A percentile compares a stretch with the other conserved stretches of the same genome.
These are phyloP conservation scores for Hortiboletus flavorubellus DNA, from an alignment of 768 basidiomycete genomes.

Conservation along the genomic window DNA sequence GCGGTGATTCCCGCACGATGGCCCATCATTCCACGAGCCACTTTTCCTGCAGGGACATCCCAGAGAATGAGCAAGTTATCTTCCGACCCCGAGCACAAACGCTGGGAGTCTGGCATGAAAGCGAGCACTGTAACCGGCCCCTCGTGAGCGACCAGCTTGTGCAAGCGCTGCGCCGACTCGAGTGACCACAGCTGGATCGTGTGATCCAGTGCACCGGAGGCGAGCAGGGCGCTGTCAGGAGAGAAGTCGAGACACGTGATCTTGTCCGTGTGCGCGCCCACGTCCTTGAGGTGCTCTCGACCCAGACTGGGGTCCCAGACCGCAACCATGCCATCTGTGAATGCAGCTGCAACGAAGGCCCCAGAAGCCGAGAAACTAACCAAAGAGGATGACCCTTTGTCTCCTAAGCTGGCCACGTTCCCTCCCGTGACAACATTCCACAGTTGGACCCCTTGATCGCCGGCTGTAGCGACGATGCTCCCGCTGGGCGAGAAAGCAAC, in stretches of 20 bases:
- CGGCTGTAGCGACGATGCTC: slow-evolving; percentile 7
- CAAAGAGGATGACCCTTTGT: slow-evolving; percentile 2
- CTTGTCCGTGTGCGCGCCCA: background rate
- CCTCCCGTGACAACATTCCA: slow-evolving; percentile 15
- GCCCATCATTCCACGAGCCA: slow-evolving; percentile 12
- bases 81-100: slow-evolving; percentile 18
- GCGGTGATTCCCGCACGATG: slow-evolving; percentile 13
- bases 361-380: slow-evolving; percentile 12
- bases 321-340: slow-evolving; percentile 1
- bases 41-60: slow-evolving; percentile 5
- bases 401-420: slow-evolving; percentile 13
- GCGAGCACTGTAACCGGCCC: slow-evolving; percentile 10
- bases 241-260: slow-evolving; percentile 16
- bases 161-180: background rate
- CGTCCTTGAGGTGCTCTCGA: slow-evolving; percentile 8
- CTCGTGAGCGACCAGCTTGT: slow-evolving; percentile 8
- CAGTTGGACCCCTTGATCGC: slow-evolving; percentile 11
- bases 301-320: slow-evolving; percentile 17
- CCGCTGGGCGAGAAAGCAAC: slow-evolving; percentile 15
- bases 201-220: slow-evolving; percentile 11
- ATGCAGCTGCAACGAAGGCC: slow-evolving; percentile 10
- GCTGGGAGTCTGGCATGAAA: slow-evolving; percentile 11
- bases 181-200: slow-evolving; percentile 18
- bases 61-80: slow-evolving; percentile 18
- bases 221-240: background rate